Base-by-base conservation (phyloP, 805 yeast genomes). In the Ascoidea tarda region DNA sequence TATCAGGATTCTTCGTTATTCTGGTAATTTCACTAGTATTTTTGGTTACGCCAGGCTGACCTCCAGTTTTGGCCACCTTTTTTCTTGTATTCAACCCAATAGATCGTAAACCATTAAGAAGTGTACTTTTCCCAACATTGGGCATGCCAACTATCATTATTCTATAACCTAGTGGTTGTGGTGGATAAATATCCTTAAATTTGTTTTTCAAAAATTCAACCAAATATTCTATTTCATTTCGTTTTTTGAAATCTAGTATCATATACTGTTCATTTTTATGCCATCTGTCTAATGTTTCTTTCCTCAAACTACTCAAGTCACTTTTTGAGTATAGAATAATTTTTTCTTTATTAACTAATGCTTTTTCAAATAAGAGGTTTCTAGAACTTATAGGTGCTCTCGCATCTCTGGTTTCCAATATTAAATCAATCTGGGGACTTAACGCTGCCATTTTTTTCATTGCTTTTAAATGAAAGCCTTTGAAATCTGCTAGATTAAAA, bases 121-220 rank as follows among this genome's bases (percentile, higher is more conserved):
- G 64, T 0, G 96, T 84, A 10, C 96, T 85, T 66, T 93, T 93
- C 0, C 99, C 99, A n/a, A 89, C 95, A 63, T 93, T 93, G 1
- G 99, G 99, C 93, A 93, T 86, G 0, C 99, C 99, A 5, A 84
- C 81, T 48, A 91, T 78, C 71, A 90, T 71, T 53, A 86, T 66
- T 28, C 89, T 67, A 49, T 85, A 69, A 0, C 98, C 98, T 54
- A 89, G 66, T 0, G 97, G 96, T 0, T 96, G 95, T 1, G 82
- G 78, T 0, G 91, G 87, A 16, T 64, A 65, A 74, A 79, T 69
- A 4, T 63, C 56, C 32, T 65, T 56, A 59, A 76, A 74, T 51
- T 69, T 67, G 51, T 74, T 71, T 45, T 70, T 71, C 4, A 87
- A 69, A 10, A 71, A 59, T 6, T 75, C 71, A 14, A 85, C 67